Conservation (phyloP, 345 rosid species). For the Brassica juncea region DNA sequence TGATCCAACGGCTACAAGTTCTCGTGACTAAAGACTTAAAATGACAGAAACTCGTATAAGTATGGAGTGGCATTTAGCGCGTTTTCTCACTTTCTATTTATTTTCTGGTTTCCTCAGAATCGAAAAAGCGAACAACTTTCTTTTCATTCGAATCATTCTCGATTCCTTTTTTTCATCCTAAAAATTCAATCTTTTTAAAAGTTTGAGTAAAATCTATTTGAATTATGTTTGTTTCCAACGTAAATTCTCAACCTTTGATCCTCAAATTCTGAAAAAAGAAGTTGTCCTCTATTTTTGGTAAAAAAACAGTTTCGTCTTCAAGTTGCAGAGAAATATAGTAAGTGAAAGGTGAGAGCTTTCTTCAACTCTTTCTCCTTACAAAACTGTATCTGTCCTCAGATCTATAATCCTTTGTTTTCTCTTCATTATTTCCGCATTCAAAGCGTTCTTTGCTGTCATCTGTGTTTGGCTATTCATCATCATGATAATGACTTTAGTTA, state of each 20-base stretch:
- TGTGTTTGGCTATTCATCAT: conserved; percentile 15
- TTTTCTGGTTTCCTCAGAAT: conserved; percentile 34
- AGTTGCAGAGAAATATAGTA: conserved; percentile 36
- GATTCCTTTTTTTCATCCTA: conserved; percentile 36
- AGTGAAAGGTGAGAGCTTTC: conserved; percentile 35
- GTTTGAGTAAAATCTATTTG: conserved; percentile 28
- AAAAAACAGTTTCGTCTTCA: conserved; percentile 22
- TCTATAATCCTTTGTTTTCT: background rate
- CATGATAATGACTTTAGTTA: conserved; percentile 25
- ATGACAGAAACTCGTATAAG: conserved; percentile 29
- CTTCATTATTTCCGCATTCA: too few species aligned
- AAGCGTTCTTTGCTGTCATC: background rate
- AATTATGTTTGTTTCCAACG: conserved; percentile 24
- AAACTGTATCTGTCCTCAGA: background rate
- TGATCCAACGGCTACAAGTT: conserved; percentile 37
- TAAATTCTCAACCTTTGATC: conserved; percentile 38
- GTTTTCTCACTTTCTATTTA: conserved; percentile 25
- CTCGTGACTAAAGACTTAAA: conserved; percentile 5
- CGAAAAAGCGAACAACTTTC: conserved; percentile 27
- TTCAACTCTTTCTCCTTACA: background rate
- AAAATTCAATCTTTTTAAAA: conserved; percentile 32
- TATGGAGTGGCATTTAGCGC: conserved; percentile 36
- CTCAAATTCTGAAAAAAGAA: conserved; percentile 13
- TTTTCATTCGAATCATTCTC: conserved; percentile 42
- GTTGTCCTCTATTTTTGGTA: conserved; percentile 37